Base-by-base conservation (phyloP, 768 basidiomycete species). In the Holtermanniella nyarrowii region DNA sequence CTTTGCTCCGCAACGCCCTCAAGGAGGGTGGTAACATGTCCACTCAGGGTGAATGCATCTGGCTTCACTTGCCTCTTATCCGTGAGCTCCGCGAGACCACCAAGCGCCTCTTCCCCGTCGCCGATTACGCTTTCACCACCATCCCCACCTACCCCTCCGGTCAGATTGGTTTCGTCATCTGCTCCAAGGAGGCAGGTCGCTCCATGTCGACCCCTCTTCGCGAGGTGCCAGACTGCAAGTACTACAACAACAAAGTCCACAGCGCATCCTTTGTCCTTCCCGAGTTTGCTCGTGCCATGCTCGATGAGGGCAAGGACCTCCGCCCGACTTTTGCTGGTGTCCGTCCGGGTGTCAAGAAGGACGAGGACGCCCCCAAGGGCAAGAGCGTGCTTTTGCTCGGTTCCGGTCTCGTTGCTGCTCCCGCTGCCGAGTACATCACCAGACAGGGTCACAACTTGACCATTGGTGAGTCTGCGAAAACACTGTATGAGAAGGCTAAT, bases 121-220 rank as follows among this genome's bases (percentile, higher is more conserved):
- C 82, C 39, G 84, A 88, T 66, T 99, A 95, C 70, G 95, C 89
- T 14, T 95, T 79, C 74, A 91, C 90, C 54, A 96, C 90, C 20
- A 91, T 97, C 59, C 93, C 93, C 0, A 95, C 91, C 14, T 65
- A 99, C 74, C 95, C 95, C 18, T 84, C 86, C n/a, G 95, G 95
- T 31, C 90, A 91, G 68, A 99, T 97, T 63, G 91, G 95, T 21
- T 91, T 91, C 75, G 78, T 91, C 59, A 77, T 96, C 43, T 87
- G 85, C 71, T 83, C 89, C 50, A 90, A 85, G 73, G 83, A 83
- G 24, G 64, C 59, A 16, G 58, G 54, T n/a, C 77, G 86, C 48
- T 80, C 85, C 67, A 74, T 99, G 57, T 79, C 76, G 48, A 81
- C 76, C 18, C 84, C 91, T 0, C 59, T 90, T 39, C 80, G 89